phyloP scores from a whole-genome alignment of 192 early-diverging fungal genomes.

The Backusella westeae region DNA sequence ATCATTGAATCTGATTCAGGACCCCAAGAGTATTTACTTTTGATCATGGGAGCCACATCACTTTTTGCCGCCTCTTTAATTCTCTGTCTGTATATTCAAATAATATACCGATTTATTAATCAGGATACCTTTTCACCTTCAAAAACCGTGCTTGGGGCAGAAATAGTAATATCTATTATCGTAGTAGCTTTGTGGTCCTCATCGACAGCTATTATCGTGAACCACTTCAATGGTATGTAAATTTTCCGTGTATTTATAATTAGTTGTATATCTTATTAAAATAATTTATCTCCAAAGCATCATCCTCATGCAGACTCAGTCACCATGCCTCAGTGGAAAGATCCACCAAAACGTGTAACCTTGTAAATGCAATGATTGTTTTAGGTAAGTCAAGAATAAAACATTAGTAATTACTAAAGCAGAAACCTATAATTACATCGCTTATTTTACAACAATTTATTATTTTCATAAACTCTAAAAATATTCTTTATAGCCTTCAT shows the following conservation, averaged over 20 bases:
- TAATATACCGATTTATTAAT: not conserved
- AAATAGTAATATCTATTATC: not conserved
- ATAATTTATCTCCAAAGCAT: not conserved
- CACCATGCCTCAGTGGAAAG: not conserved
- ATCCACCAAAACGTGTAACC: not conserved
- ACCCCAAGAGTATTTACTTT: not conserved
- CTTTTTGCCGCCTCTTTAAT: not conserved
- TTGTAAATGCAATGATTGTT: slow-evolving; percentile 8
- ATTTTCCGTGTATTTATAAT: not conserved
- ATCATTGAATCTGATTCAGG: not conserved
- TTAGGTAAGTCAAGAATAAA: slow-evolving; percentile 1
- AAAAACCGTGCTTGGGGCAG: not conserved
- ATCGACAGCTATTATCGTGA: not conserved
- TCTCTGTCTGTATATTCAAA: not conserved
- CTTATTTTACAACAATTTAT: not conserved
- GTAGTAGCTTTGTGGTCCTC: slow-evolving; percentile 6
- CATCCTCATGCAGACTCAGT: not conserved
- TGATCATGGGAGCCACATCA: slow-evolving; percentile 2
- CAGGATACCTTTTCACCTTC: not conserved
- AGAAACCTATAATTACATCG: not conserved
- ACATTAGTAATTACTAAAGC: not conserved
- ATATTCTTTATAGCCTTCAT: not conserved
- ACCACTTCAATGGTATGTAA: not conserved
- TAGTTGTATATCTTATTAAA: not conserved
- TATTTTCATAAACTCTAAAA: not conserved